Conservation (phyloP, 108 stramenopile species). For the Chaetoceros muelleri region DNA sequence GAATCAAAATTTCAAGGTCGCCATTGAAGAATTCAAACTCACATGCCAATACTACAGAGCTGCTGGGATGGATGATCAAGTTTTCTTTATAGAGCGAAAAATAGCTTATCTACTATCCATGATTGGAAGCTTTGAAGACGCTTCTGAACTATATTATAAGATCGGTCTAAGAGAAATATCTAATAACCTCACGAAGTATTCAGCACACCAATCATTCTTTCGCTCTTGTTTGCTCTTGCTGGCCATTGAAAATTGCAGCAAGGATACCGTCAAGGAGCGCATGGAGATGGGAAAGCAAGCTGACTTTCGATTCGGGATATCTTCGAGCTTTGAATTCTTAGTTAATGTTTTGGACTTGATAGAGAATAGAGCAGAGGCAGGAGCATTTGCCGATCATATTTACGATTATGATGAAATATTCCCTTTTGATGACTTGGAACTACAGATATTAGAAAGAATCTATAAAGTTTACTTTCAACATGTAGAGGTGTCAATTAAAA, state of each 20-base stretch:
- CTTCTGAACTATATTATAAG: background rate
- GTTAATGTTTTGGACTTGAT: background rate
- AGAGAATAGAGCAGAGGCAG: background rate
- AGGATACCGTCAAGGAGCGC: background rate
- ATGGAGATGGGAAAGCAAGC: background rate
- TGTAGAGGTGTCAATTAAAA: too few species aligned
- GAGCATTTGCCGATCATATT: background rate
- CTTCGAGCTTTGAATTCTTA: background rate
- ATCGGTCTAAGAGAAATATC: background rate
- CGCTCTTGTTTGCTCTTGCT: background rate
- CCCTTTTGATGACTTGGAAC: background rate
- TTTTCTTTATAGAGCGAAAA: background rate
- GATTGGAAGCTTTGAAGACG: background rate
- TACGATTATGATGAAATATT: background rate
- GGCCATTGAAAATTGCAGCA: background rate
- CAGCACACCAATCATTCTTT: background rate
- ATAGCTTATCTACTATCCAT: background rate
- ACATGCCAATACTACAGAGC: background rate
- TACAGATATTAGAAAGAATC: background rate
- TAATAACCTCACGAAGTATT: background rate
- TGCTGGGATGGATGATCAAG: background rate
- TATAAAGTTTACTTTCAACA: background rate
- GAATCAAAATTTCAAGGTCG: background rate
- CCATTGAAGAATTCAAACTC: background rate
- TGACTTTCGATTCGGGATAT: background rate